Evolutionary conservation across 495 filamentous ascomycete species (phyloP), one percentile per base, ranked within the genome.

Genomic region (Talaromyces trachyspermus): DNA sequence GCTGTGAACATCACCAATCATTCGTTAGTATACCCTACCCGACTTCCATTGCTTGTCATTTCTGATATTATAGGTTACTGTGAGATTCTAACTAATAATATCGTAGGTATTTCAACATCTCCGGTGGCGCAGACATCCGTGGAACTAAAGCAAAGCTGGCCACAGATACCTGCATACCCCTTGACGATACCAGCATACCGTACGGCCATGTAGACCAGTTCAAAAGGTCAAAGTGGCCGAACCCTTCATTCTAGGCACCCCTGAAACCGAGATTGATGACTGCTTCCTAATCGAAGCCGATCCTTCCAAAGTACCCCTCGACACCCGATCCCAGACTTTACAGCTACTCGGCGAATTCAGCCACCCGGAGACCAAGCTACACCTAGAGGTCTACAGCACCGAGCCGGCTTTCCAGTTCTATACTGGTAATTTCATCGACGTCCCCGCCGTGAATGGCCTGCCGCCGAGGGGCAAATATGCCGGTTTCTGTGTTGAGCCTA

Each of bases 401-500:
- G 90, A 96, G 66, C 92, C 92, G 1, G 88, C 90, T 0, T 96
- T 95, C 76, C 90, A 95, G 63, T 94, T 94, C 68, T 96, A 96
- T 68, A 94, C 88, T 0, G 92, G 89, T 37, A 84, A 86, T 55
- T 80, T 79, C 54, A 86, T 92, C 52, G 70, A 89, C 52, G 80
- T 92, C n/a, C 84, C 81, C 1, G 79, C 72, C 30, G 78, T 85
- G 10, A 80, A 75, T 11, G 83, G 80, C 0, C 58, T 78, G 11
- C 78, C 84, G 0, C 76, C 80, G 0, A 77, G 86, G 14, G 75
- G 69, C 0, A 55, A 79, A 8, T 75, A 86, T 29, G 76, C 81
- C 14, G 91, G 87, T 0, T 91, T 95, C 68, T 92, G 88, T 63
- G 79, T 95, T 17, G 92, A 98, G 69, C 89, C 91, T 0, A 86